Percentiles rank a stretch among this genome's conserved stretches.
Evolutionary conservation across 2,329 filamentous ascomycete species (phyloP).

Genomic region (Basipetospora chlamydospora): DNA sequence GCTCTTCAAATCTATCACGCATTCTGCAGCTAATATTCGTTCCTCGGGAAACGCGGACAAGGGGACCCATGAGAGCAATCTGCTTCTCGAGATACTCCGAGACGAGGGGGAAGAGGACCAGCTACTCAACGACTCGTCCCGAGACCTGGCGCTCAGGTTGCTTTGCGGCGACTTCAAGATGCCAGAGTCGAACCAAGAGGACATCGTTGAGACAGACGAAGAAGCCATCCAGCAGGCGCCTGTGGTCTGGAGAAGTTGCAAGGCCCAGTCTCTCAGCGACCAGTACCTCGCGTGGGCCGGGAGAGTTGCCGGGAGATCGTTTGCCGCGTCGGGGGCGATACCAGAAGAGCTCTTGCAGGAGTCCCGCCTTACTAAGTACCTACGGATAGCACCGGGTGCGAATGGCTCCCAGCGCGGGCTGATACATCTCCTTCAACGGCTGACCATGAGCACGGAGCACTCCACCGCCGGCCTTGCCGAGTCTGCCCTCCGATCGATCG

Average conservation of each 20-base stretch:
- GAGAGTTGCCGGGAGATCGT: constrained; percentile 69
- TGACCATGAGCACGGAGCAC: constrained; percentile 44
- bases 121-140: constrained; percentile 56
- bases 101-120: constrained; percentile 49
- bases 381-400: constrained; percentile 28
- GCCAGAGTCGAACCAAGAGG: constrained; percentile 28
- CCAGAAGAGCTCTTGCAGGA: constrained; percentile 46
- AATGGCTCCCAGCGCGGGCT: constrained; percentile 49
- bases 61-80: constrained; percentile 59
- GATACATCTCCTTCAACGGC: constrained; percentile 43
- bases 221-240: constrained; percentile 47
- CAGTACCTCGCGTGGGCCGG: constrained; percentile 77
- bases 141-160: constrained; percentile 53
- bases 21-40: constrained; percentile 52
- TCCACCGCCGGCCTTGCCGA: constrained; percentile 44
- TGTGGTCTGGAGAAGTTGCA: constrained; percentile 64
- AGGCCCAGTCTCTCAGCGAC: constrained; percentile 44
- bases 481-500: constrained; percentile 39
- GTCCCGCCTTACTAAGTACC: constrained; percentile 37
- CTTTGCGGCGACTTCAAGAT: constrained; percentile 63
- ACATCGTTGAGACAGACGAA: constrained; percentile 55
- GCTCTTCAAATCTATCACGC: constrained; percentile 51
- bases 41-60: constrained; percentile 54
- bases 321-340: constrained; percentile 59
- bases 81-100: constrained; percentile 66